Evolutionary conservation across 2,329 filamentous ascomycete species (phyloP).

Genomic region (Botryotinia convoluta): DNA sequence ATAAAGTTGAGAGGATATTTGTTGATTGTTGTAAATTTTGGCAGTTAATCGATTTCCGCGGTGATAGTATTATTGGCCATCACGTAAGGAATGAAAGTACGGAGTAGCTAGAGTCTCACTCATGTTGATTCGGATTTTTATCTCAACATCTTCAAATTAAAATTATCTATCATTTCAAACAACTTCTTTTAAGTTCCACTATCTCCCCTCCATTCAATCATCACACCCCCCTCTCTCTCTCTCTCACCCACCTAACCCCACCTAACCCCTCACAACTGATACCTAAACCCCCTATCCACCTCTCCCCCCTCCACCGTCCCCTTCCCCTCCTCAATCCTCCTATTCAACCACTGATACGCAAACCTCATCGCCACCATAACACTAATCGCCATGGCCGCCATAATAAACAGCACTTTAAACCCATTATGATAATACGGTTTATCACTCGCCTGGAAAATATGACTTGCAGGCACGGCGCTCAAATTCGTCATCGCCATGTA

Average conservation of each 20-base stretch:
- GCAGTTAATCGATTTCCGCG: neutral
- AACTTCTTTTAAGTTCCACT: neutral
- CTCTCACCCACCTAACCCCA: neutral
- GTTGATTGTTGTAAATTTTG: neutral
- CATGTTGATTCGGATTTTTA: neutral
- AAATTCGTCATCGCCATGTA: conserved; percentile 20
- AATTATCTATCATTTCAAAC: neutral
- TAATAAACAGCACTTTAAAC: conserved; percentile 17
- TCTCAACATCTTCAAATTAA: neutral
- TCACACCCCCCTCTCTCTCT: neutral
- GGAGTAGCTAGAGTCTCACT: neutral
- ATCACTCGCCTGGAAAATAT: conserved; percentile 17
- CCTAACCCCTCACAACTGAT: conserved; percentile 4
- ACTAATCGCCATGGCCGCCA: conserved; percentile 16
- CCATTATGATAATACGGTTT: conserved; percentile 19
- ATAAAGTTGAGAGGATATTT: neutral
- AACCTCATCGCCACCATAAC: conserved; percentile 11
- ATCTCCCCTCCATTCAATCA: neutral
- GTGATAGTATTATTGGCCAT: too few relatives aligned
- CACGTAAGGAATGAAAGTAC: too few relatives aligned
- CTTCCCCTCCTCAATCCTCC: conserved; percentile 14
- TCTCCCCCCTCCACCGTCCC: conserved; percentile 15
- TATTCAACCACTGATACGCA: conserved; percentile 18
- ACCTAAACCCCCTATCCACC: conserved; percentile 18
- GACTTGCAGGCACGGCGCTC: conserved; percentile 6